phyloP scores from a whole-genome alignment of 164 flowering plant genomes.

The Vitis amurensis region DNA sequence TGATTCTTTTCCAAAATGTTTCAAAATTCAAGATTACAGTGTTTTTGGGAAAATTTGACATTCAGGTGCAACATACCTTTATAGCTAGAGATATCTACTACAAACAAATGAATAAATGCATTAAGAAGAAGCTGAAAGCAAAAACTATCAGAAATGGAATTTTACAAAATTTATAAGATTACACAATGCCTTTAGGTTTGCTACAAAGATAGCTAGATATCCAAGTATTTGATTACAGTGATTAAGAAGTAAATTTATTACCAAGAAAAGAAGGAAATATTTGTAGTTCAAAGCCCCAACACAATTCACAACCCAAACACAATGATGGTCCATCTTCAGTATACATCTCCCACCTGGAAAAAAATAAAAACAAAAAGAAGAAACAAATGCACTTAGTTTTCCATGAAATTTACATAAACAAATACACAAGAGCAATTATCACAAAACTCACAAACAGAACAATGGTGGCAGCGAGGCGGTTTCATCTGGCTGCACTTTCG shows the following conservation, averaged over 20 bases:
- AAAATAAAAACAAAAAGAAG: background rate
- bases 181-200: too few species aligned
- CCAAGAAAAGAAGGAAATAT: slow-evolving; percentile 96
- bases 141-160: too few species aligned
- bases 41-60: background rate
- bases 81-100: background rate
- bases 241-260: slow-evolving; percentile 21
- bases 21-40: background rate
- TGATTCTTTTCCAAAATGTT: too few species aligned
- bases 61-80: background rate
- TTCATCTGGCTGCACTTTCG: slow-evolving; percentile 91
- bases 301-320: slow-evolving; percentile 99
- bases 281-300: slow-evolving; percentile 97
- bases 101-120: background rate
- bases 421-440: background rate
- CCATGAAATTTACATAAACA: background rate
- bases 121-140: too few species aligned
- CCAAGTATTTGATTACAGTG: background rate
- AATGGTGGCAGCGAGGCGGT: slow-evolving; percentile 99
- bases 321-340: slow-evolving; percentile 99
- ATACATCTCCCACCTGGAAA: slow-evolving; percentile 95
- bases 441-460: slow-evolving; percentile 88
- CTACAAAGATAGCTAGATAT: too few species aligned
- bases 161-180: too few species aligned
- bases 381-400: background rate